A percentile compares a stretch with the other conserved stretches of the same genome.
These are phyloP conservation scores for Heritiera fomes DNA, from an alignment of 345 rosid species.

Conservation along the genomic window DNA sequence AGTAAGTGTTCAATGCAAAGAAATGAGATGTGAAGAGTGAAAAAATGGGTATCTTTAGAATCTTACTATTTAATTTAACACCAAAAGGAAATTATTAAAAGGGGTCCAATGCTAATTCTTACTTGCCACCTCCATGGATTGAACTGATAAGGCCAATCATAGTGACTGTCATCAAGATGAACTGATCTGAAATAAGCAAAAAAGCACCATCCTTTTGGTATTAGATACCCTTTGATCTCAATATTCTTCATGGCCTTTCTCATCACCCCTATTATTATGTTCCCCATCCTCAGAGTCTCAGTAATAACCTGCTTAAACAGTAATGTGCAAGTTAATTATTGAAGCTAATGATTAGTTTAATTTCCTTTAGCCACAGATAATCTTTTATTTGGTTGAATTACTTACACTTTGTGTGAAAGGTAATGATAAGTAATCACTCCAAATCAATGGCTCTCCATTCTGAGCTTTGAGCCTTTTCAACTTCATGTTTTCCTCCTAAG, in stretches of 20 bases:
- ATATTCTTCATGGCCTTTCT: slow-evolving; percentile 82
- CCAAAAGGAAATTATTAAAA: too few relatives aligned
- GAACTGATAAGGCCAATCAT: slow-evolving; percentile 78
- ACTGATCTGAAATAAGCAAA: slow-evolving; percentile 86
- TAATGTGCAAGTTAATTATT: not conserved
- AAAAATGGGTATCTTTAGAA: too few relatives aligned
- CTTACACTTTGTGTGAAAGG: slow-evolving; percentile 79
- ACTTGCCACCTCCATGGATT: slow-evolving; percentile 99
- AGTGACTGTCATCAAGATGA: slow-evolving; percentile 83
- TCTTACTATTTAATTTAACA: too few relatives aligned
- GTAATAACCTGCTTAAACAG: slow-evolving; percentile 69
- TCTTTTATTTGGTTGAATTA: not conserved
- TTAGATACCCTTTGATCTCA: slow-evolving; percentile 74
- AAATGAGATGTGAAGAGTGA: too few relatives aligned
- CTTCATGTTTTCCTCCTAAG: slow-evolving; percentile 47
- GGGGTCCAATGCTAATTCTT: slow-evolving; percentile 26
- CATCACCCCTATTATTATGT: slow-evolving; percentile 87
- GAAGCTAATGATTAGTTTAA: not conserved
- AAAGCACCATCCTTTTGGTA: slow-evolving; percentile 95
- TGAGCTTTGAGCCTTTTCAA: slow-evolving; percentile 62
- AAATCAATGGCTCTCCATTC: slow-evolving; percentile 56
- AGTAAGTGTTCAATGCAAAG: too few relatives aligned
- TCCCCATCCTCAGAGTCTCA: slow-evolving; percentile 90
- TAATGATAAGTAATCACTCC: slow-evolving; percentile 78
- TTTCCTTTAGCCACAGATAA: not conserved